Evolutionary conservation across 164 flowering plant genomes (phyloP).

Genomic region (grape (Vitis vinifera)): ASM3070453v1 NC_081820.1:23190501-23191000

Average conservation of each 20-base stretch:
- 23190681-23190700: neutral
- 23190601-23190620: neutral
- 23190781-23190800: neutral
- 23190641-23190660: slow-evolving; percentile 6
- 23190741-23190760: slow-evolving; percentile 11
- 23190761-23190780: neutral
- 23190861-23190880: neutral
- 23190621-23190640: no score
- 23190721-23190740: neutral
- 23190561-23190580: no score
- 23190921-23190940: slow-evolving; percentile 13
- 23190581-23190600: no score
- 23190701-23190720: neutral
- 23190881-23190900: slow-evolving; percentile 19
- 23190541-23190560: no score
- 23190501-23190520: no score
- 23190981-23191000: neutral
- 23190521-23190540: no score
- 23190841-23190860: slow-evolving; percentile 16
- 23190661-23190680: slow-evolving; percentile 10
- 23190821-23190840: slow-evolving; percentile 6
- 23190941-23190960: slow-evolving; percentile 16
- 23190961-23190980: neutral
- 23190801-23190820: neutral
- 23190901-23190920: neutral